Percentiles rank a stretch among this genome's conserved stretches.
These are phyloP conservation scores for Recurvomyces mirabilis DNA, from an alignment of 495 filamentous ascomycete species.

Conservation along the genomic window DNA sequence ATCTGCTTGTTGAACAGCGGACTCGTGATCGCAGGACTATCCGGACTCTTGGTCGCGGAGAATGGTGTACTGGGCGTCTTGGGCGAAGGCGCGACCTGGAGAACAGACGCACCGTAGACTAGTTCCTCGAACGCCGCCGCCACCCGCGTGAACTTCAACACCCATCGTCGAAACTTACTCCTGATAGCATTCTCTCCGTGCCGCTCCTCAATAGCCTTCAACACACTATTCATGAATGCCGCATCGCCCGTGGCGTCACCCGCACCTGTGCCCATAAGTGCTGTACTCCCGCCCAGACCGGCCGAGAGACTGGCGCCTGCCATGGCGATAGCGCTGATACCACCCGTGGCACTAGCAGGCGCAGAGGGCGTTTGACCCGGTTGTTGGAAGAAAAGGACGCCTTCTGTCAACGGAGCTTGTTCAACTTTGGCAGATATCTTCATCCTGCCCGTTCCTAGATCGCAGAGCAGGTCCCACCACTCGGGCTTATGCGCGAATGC, in stretches of 20 bases:
- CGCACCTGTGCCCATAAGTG: constrained; percentile 10
- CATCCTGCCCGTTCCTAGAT: constrained; percentile 82
- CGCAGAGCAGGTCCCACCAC: constrained; percentile 98
- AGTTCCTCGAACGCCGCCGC: constrained; percentile 90
- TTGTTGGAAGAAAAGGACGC: constrained; percentile 73
- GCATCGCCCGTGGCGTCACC: constrained; percentile 76
- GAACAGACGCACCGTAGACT: constrained; percentile 79
- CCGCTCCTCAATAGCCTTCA: constrained; percentile 68
- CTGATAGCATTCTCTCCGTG: constrained; percentile 85
- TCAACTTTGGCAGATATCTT: constrained; percentile 83
- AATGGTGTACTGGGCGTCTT: neutral
- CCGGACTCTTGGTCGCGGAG: neutral
- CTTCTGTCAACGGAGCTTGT: constrained; percentile 58
- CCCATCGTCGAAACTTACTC: constrained; percentile 81
- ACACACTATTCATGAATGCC: constrained; percentile 77
- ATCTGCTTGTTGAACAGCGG: neutral
- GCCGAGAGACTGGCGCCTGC: constrained; percentile 10
- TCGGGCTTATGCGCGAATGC: constrained; percentile 88
- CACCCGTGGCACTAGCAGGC: neutral
- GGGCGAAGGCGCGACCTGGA: constrained; percentile 50
- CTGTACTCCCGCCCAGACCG: constrained; percentile 7
- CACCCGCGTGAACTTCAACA: constrained; percentile 79
- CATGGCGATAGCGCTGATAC: constrained; percentile 6
- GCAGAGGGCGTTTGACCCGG: constrained; percentile 22
- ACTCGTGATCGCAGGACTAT: neutral